These are phyloP conservation scores for Globisporangium ultimum DNA, from an alignment of 352 stramenopile species.

Conservation along the genomic window DNA sequence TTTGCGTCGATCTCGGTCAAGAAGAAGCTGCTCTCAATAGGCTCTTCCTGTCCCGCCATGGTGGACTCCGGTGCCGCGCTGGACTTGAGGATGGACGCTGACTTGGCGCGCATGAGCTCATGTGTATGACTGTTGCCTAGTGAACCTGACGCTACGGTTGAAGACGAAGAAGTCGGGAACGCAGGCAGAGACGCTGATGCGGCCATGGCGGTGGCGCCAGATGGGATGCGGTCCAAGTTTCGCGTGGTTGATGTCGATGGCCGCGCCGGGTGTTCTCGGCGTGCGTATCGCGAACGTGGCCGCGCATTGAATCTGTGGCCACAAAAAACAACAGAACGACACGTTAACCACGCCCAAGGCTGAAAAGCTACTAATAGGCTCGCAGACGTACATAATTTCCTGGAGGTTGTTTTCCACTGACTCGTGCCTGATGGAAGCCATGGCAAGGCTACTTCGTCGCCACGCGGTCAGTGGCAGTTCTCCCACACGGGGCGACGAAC, in stretches of 20 bases:
- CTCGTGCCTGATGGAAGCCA: no score
- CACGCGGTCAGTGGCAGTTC: no score
- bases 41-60: slow-evolving; percentile 26
- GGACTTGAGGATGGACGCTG: neutral
- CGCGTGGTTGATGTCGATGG: slow-evolving; percentile 9
- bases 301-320: slow-evolving; percentile 31
- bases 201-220: slow-evolving; percentile 5
- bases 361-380: slow-evolving; percentile 1
- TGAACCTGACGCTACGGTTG: neutral
- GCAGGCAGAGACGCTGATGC: neutral
- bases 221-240: slow-evolving; percentile 32
- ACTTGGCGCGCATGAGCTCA: neutral
- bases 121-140: neutral
- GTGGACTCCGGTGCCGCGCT: no score
- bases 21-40: slow-evolving; percentile 51
- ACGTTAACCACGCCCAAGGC: no score
- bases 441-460: no score
- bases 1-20: slow-evolving; percentile 68
- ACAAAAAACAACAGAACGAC: neutral
- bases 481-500: neutral
- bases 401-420: slow-evolving; percentile 15
- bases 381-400: slow-evolving; percentile 12
- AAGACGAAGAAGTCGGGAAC: neutral
- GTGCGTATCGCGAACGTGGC: slow-evolving; percentile 51
- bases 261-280: slow-evolving; percentile 29